These are phyloP conservation scores for Omphalea diandra DNA, from an alignment of 441 rosid species.

Conservation along the genomic window DNA sequence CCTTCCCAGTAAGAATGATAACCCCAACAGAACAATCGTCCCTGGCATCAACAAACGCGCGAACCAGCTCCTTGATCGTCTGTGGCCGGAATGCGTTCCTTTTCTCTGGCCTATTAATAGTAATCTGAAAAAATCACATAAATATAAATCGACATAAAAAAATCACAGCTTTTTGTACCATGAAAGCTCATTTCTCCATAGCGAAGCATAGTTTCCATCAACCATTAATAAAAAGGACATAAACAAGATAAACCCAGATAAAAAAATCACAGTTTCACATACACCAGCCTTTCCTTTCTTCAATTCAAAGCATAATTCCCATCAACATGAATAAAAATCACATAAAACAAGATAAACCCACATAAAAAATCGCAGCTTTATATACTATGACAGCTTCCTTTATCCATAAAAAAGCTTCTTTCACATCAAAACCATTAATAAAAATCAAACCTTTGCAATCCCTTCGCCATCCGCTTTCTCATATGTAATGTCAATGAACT, in stretches of 20 bases:
- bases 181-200: background rate
- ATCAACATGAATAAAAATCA: no score
- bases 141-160: conserved; percentile 3
- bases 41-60: conserved; percentile 80
- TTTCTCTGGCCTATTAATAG: conserved; percentile 78
- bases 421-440: background rate
- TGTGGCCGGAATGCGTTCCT: conserved; percentile 80
- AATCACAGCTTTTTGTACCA: background rate
- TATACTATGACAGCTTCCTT: background rate
- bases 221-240: background rate
- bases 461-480: conserved; percentile 83
- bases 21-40: conserved; percentile 77
- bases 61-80: conserved; percentile 75
- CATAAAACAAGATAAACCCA: background rate
- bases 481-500: conserved; percentile 66
- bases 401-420: background rate
- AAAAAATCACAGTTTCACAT: background rate
- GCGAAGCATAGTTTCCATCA: background rate
- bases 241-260: background rate
- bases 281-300: no score
- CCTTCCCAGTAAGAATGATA: conserved; percentile 86
- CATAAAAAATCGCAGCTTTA: conserved; percentile 10
- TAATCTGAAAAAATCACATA: conserved; percentile 42
- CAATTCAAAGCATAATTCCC: no score
- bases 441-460: conserved; percentile 66